Base-by-base conservation (phyloP, 805 yeast species). In the Kregervanrija pseudodelftensis region DNA sequence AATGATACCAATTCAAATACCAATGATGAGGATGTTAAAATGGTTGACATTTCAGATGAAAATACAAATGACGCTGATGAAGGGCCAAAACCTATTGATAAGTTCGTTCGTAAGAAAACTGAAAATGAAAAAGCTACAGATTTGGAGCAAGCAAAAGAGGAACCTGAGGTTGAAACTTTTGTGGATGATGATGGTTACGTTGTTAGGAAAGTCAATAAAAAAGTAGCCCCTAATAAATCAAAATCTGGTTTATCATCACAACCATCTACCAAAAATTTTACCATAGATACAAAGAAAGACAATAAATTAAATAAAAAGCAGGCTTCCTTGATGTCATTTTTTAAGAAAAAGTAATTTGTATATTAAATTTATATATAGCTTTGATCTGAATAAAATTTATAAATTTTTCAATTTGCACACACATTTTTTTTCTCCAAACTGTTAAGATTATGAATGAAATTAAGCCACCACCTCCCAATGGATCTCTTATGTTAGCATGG, bases 401-500 rank as follows among this genome's bases (percentile, higher is more conserved):
- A 22, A 22, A 22, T 5, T 22, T 22, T 22, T 22, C 28, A 22
- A 4, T 22, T 7, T 22, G 4, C 28, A 22, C 28, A 22, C 28
- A 22, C 22, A 17, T 17, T 22, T 22, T 22, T 22, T 22, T 22
- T 22, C 8, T 22, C 28, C 8, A 4, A 5, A n/a, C 7, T 15
- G 12, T 5, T 31, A 16, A n/a, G 8, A 22, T 11, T n/a, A 36
- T 41, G 45, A 13, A 17, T 11, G 40, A 33, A 28, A 33, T 43
- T 2, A 13, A 28, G 2, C 46, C 45, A 42, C 61, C 67, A 11
- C 45, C 58, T 36, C 71, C 71, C 2, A 59, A 67, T 39, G 84
- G 79, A 2, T 83, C 89, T 0, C 64, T 82, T 11, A 67, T 82
- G 52, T 69, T 82, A 15, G 89, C 90, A 10, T 82, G 85, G 86